Evolutionary conservation across 2,329 filamentous ascomycete genomes (phyloP), one percentile per base, ranked within the genome.

Genomic region (Septoria linicola): DNA sequence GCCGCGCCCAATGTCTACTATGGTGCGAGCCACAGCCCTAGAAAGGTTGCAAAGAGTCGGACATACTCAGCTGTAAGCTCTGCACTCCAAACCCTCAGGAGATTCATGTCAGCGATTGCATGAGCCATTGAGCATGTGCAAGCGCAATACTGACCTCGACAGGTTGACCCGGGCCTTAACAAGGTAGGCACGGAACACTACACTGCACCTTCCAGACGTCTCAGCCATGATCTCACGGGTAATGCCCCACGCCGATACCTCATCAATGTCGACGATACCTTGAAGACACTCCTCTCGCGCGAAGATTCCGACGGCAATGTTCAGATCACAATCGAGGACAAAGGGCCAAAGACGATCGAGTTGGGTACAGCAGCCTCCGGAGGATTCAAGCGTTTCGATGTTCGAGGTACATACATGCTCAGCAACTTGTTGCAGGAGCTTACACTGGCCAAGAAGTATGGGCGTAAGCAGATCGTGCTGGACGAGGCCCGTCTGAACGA

Each of bases 281-380:
- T 96, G 51, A 80, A 90, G 66, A 85, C 81, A 53, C 78, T 99
- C 37, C 78, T 89, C 55, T 82, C 83, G 31, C 87, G 92, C 60
- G 93, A 99, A 70, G 93, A 99, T 66, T 95, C 91, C 23, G 91
- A 99, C 71, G 78, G 82, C 50, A 96, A 99, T 71, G 88, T 89
- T 78, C 91, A 97, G 71, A 99, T 99, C 69, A 99, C 93, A 23
- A 95, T 97, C 63, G 93, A 97, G 67, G 93, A 99, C 72, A 81
- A 82, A 58, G 93, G 93, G 0, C 92, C 93, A 42, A 99, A 97
- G 86, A 85, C 89, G 39, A 80, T 96, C 48, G 85, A 87, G 31
- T 76, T 97, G 31, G 87, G 89, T 58, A 96, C 92, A 2, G 87
- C 88, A 21, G 85, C 82, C 17, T 96, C 91, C 30, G 89, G 87